Percentiles rank a stretch among this genome's conserved stretches.
These are phyloP conservation scores for Rhodamnia argentea DNA, from an alignment of 345 rosid species.

Conservation along the genomic window DNA sequence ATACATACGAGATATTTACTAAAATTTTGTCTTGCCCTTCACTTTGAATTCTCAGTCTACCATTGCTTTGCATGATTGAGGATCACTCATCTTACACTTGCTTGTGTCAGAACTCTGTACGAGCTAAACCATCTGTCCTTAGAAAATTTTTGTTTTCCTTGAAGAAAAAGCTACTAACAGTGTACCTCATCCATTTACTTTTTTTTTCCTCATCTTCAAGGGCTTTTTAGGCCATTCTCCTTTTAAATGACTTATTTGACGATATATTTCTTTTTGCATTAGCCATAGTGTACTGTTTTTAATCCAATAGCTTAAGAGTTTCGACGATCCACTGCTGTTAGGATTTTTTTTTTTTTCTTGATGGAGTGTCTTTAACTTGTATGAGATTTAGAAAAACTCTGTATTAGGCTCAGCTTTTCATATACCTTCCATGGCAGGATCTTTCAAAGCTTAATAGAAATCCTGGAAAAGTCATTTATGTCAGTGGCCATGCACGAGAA, in stretches of 20 bases:
- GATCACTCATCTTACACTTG: not conserved
- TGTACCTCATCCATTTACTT: not conserved
- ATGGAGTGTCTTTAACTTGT: not conserved
- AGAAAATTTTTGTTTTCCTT: not conserved
- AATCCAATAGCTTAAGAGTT: not conserved
- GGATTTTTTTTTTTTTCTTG: not conserved
- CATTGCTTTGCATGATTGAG: not conserved
- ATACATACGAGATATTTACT: not conserved
- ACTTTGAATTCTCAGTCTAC: not conserved
- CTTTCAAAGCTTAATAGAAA: conserved; percentile 95
- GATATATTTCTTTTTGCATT: not conserved
- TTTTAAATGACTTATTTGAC: not conserved
- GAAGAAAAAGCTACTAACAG: not conserved
- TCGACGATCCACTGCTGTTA: not conserved
- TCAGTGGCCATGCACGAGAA: conserved; percentile 80
- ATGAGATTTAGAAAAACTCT: not conserved
- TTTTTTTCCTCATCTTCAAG: not conserved
- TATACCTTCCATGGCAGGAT: conserved; percentile 41
- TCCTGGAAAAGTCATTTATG: conserved; percentile 63
- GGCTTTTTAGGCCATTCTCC: not conserved
- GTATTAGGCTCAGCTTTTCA: not conserved
- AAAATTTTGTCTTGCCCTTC: not conserved
- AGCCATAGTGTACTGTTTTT: not conserved
- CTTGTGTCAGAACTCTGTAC: not conserved
- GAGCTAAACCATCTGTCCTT: not conserved